Evolutionary conservation across 441 rosid species (phyloP).

Genomic region (Jatropha multifida): DNA sequence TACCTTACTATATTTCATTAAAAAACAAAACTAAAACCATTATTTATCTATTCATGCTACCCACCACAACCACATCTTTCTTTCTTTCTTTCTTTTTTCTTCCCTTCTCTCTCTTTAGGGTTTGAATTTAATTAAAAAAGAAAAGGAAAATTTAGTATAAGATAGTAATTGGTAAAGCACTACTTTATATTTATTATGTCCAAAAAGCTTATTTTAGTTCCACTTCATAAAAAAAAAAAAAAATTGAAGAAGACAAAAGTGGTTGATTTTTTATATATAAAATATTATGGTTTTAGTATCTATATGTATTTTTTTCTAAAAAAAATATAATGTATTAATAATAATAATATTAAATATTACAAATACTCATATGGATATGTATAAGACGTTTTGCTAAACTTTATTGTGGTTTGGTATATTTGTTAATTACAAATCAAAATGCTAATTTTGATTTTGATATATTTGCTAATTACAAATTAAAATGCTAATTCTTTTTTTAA

Average conservation of each 20-base stretch:
- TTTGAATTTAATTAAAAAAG: not conserved
- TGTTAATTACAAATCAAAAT: no score
- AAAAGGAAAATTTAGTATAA: not conserved
- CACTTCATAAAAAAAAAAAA: not conserved
- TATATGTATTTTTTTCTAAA: no score
- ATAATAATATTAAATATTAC: no score
- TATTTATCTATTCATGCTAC: slow-evolving; percentile 14
- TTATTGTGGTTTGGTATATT: no score
- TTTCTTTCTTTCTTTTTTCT: no score
- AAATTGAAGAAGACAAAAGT: not conserved
- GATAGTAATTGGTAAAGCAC: not conserved
- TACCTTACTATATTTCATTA: not conserved
- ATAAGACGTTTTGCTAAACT: no score
- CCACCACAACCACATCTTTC: slow-evolving; percentile 1
- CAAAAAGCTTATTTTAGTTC: slow-evolving; percentile 8
- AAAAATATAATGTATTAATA: no score
- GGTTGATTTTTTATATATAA: slow-evolving; percentile 10
- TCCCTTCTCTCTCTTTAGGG: not conserved
- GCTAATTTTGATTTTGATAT: no score
- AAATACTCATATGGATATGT: no score
- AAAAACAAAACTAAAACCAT: not conserved
- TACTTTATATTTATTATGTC: not conserved
- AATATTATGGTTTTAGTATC: no score
- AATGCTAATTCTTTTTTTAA: not conserved
- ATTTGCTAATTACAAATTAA: not conserved